A percentile compares a stretch with the other conserved stretches of the same genome.
Evolutionary conservation across 208 protist genomes (phyloP).

Genomic region (Trypanosoma cruzi): DNA sequence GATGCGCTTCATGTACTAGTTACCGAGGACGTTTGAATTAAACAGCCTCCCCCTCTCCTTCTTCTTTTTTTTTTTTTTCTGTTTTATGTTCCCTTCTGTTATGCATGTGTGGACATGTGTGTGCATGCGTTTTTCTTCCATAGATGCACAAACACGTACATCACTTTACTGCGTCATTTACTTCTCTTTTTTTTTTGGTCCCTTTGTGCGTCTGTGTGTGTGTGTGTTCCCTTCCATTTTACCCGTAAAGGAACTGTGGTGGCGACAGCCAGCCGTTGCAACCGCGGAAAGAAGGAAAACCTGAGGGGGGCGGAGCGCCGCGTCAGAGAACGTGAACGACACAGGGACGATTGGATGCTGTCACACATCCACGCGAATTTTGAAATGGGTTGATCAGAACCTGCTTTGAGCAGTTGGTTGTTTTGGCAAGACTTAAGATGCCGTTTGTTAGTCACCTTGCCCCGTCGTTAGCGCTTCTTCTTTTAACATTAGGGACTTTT

Average conservation of each 20-base stretch:
- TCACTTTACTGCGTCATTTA: too few relatives aligned
- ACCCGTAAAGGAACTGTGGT: too few relatives aligned
- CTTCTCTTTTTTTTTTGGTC: not conserved
- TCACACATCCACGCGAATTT: not conserved
- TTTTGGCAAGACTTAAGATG: not conserved
- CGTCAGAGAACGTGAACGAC: not conserved
- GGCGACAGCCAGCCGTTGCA: too few relatives aligned
- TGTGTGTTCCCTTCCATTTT: not conserved
- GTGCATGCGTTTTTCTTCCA: too few relatives aligned
- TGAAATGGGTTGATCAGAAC: not conserved
- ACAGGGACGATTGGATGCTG: not conserved
- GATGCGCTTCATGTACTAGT: constrained; percentile 40
- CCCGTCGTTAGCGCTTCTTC: not conserved
- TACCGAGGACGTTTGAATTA: not conserved
- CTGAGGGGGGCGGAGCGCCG: too few relatives aligned
- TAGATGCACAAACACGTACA: too few relatives aligned
- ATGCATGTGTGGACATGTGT: too few relatives aligned
- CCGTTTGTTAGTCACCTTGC: not conserved
- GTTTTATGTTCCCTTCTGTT: not conserved
- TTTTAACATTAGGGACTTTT: too few relatives aligned
- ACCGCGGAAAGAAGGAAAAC: too few relatives aligned
- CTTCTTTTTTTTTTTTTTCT: constrained; percentile 4
- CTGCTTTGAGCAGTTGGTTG: constrained; percentile 2
- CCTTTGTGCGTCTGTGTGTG: too few relatives aligned
- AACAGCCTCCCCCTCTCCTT: too few relatives aligned